Evolutionary conservation across 2,329 filamentous ascomycete genomes (phyloP), one percentile per base, ranked within the genome.

Genomic region (Colletotrichum zoysiae): DNA sequence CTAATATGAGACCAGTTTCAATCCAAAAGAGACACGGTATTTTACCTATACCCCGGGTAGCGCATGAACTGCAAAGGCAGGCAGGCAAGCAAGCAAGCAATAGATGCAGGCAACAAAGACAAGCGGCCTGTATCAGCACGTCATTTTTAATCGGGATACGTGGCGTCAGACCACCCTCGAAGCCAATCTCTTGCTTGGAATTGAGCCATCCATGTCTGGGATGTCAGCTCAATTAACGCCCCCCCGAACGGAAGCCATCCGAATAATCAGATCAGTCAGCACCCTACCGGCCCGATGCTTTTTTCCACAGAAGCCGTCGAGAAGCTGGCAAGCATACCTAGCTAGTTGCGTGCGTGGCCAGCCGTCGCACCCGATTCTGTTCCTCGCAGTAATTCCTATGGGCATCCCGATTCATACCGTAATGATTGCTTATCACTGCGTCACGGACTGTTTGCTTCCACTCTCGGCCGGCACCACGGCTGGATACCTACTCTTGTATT

Each of bases 401-500:
- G 44, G 38, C 40, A 33, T 30, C 26, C 23, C 56, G 46, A 56
- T 26, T 14, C 42, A 48, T 30, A n/a, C 50, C 51, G 30, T 42
- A 30, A 30, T 73, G 67, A 67, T 73, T 73, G 67, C 61, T 66
- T 61, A 63, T 46, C 40, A 11, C 26, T 30, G n/a, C 16, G 7
- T 26, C 30, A 23, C 48, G n/a, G 18, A n/a, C 30, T 58, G 67
- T 66, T 66, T 71, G 67, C 61, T 50, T 70, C 23, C 18, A n/a
- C 40, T 18, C 44, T 70, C 65, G 58, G 46, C 48, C 26, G 58
- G 18, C 18, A 40, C 48, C n/a, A 11, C 20, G 18, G 44, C 20
- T 38, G 44, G 40, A 59, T 20, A 3, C 30, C 30, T 30, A 38
- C 11, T 40, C n/a, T 23, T 35, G 35, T 57, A 11, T n/a, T 40